Evolutionary conservation across 306 rosid species (phyloP).

Genomic region (Astragalus membranaceus): DNA sequence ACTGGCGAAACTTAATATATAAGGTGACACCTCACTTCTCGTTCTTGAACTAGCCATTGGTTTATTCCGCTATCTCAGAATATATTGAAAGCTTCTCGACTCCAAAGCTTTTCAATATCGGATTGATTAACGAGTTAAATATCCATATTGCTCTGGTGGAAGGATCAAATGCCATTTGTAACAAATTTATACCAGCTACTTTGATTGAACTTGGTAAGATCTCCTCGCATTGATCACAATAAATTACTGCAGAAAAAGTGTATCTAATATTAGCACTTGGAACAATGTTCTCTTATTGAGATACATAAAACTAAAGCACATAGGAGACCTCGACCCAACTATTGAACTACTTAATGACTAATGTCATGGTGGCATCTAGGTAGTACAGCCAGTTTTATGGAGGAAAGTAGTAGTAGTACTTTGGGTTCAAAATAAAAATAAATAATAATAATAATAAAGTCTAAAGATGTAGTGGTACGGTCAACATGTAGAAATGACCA

Average conservation of each 20-base stretch:
- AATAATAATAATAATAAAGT: background rate
- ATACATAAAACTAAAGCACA: conserved; percentile 31
- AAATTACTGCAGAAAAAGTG: conserved; percentile 50
- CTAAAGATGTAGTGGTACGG: background rate
- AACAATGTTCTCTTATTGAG: conserved; percentile 24
- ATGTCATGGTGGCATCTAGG: conserved; percentile 17
- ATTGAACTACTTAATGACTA: conserved; percentile 17
- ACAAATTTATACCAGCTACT: conserved; percentile 39
- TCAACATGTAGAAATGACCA: no score
- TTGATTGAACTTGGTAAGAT: conserved; percentile 31
- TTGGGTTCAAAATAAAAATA: background rate
- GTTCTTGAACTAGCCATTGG: conserved; percentile 25
- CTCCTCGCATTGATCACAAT: conserved; percentile 34
- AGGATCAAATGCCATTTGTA: conserved; percentile 29
- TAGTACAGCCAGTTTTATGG: conserved; percentile 7
- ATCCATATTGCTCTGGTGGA: conserved; percentile 32
- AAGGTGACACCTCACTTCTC: conserved; percentile 14
- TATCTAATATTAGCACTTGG: conserved; percentile 40
- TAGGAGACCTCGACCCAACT: conserved; percentile 25
- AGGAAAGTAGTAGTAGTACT: background rate
- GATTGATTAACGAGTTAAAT: conserved; percentile 23
- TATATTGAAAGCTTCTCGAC: conserved; percentile 20
- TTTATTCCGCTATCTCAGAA: conserved; percentile 25
- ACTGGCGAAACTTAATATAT: conserved; percentile 15
- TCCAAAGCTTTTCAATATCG: conserved; percentile 23